These are phyloP conservation scores for Candida tunisiensis DNA, from an alignment of 1,139 yeast genomes.

Conservation along the genomic window DNA sequence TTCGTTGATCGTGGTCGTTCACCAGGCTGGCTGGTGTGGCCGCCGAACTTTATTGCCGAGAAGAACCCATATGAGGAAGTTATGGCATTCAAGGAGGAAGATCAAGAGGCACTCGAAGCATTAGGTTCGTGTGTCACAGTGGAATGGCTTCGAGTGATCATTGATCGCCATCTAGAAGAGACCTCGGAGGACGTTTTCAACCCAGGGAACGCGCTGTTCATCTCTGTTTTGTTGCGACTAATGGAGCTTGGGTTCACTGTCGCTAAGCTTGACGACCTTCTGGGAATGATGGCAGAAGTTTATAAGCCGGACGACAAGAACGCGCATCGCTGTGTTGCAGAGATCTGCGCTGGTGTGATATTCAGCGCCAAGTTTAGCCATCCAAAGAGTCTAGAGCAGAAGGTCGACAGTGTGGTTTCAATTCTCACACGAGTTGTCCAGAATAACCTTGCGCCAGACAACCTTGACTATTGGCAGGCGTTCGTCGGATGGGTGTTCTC, in stretches of 20 bases:
- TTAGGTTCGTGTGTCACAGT: constrained; percentile 33
- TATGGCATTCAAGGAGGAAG: constrained; percentile 24
- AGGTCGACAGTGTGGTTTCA: constrained; percentile 31
- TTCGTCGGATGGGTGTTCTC: constrained; percentile 45
- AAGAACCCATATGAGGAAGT: constrained; percentile 13
- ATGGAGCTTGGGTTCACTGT: constrained; percentile 9
- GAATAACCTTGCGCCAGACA: constrained; percentile 60
- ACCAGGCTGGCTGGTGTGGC: constrained; percentile 74
- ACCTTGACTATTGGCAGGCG: constrained; percentile 59
- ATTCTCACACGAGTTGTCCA: constrained; percentile 35
- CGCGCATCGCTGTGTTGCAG: constrained; percentile 23
- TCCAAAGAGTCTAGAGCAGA: constrained; percentile 6
- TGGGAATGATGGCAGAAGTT: constrained; percentile 5
- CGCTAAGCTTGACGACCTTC: constrained; percentile 9
- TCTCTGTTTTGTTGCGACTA: constrained; percentile 10
- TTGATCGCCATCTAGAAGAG: constrained; percentile 25
- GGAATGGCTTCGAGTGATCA: constrained; percentile 41
- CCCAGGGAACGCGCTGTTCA: constrained; percentile 10
- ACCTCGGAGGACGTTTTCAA: constrained; percentile 20
- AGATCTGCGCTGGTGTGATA: constrained; percentile 18
- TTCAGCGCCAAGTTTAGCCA: constrained; percentile 10
- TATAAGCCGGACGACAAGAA: constrained; percentile 17
- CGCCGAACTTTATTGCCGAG: constrained; percentile 34
- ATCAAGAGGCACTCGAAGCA: constrained; percentile 23
- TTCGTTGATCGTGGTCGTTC: background rate